A percentile compares a stretch with the other conserved stretches of the same genome.
These are phyloP conservation scores for Nosema muscidifuracis DNA, from an alignment of 371 early-diverging fungal species.

Conservation along the genomic window DNA sequence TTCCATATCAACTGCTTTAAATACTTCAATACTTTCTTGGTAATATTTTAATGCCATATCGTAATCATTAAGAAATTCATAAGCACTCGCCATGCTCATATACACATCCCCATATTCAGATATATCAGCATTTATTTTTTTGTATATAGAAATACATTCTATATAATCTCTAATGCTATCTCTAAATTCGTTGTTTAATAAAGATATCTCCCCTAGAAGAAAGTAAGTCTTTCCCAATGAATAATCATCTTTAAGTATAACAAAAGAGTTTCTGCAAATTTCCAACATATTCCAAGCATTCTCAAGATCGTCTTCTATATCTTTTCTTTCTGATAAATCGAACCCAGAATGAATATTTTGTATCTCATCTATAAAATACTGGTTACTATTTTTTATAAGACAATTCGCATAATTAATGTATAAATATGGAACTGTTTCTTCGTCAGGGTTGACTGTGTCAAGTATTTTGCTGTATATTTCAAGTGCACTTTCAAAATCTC, in stretches of 20 bases:
- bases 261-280: slow-evolving; percentile 46
- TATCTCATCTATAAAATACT: slow-evolving; percentile 35
- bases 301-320: slow-evolving; percentile 59
- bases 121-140: slow-evolving; percentile 17
- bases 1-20: background rate
- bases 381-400: slow-evolving; percentile 43
- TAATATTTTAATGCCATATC: slow-evolving; percentile 6
- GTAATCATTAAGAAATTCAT: slow-evolving; percentile 40
- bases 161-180: slow-evolving; percentile 43
- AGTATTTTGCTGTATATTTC: slow-evolving; percentile 53
- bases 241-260: slow-evolving; percentile 29
- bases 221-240: slow-evolving; percentile 37
- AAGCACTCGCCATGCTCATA: slow-evolving; percentile 16
- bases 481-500: slow-evolving; percentile 46
- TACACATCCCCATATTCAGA: slow-evolving; percentile 31
- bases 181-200: slow-evolving; percentile 54
- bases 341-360: slow-evolving; percentile 11
- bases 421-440: slow-evolving; percentile 32
- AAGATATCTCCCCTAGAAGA: slow-evolving; percentile 53
- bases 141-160: slow-evolving; percentile 23
- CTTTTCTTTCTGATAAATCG: slow-evolving; percentile 26
- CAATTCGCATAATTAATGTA: slow-evolving; percentile 60
- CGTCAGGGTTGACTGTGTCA: slow-evolving; percentile 32
- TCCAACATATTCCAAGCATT: slow-evolving; percentile 60
- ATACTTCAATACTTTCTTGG: slow-evolving; percentile 5